phyloP scores from a whole-genome alignment of 2,329 filamentous ascomycete genomes.

The Neofusicoccum parvum region DNA sequence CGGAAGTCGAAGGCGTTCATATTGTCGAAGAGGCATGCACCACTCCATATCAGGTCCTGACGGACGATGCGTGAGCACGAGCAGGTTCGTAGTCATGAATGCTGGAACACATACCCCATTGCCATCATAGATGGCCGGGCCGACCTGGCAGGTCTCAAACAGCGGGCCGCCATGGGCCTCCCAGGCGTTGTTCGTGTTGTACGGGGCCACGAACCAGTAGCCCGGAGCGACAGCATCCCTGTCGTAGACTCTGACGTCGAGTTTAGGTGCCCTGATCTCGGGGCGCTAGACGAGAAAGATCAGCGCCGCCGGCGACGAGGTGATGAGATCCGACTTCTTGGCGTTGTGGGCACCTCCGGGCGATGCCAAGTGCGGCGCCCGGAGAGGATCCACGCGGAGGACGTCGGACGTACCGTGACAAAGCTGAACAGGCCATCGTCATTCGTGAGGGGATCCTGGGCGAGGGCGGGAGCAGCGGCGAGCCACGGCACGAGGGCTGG shows the following conservation, averaged over 20 bases:
- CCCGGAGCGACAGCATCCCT: conserved; percentile 31
- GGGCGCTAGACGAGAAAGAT: conserved; percentile 17
- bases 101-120: conserved; percentile 51
- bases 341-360: neutral
- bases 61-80: conserved; percentile 21
- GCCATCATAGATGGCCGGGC: conserved; percentile 34
- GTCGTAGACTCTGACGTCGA: conserved; percentile 19
- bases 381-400: neutral
- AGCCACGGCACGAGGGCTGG: neutral
- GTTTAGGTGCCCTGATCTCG: conserved; percentile 18
- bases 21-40: conserved; percentile 50
- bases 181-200: conserved; percentile 28
- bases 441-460: conserved; percentile 12
- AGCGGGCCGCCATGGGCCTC: conserved; percentile 7
- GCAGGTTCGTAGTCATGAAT: conserved; percentile 23
- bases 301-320: neutral
- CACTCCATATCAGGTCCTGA: conserved; percentile 52
- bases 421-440: conserved; percentile 11
- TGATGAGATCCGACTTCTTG: neutral
- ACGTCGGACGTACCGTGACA: conserved; percentile 11
- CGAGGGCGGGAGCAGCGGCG: neutral
- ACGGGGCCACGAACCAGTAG: conserved; percentile 55
- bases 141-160: conserved; percentile 26
- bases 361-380: neutral
- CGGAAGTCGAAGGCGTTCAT: conserved; percentile 45